A percentile compares a stretch with the other conserved stretches of the same genome.
phyloP scores from a whole-genome alignment of 306 rosid species.

The Fragaria nilgerrensis region DNA sequence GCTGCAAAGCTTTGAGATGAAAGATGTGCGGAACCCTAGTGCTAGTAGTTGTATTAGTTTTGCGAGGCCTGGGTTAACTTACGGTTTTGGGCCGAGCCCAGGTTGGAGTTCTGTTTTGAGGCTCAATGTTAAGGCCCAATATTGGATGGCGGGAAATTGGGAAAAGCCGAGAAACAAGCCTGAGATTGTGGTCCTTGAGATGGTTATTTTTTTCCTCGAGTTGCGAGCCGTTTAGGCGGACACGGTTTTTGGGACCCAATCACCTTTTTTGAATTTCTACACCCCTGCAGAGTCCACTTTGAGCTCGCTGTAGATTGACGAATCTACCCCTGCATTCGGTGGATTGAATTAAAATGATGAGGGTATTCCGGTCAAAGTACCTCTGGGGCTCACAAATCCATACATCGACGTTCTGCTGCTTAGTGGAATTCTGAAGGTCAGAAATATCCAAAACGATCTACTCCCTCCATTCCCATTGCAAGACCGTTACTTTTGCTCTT shows the following conservation, averaged over 20 bases:
- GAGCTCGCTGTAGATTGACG: too few relatives aligned
- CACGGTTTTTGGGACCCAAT: too few relatives aligned
- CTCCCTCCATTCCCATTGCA: constrained; percentile 18
- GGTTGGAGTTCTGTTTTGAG: neutral
- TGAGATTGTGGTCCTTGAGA: constrained; percentile 8
- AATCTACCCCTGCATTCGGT: neutral
- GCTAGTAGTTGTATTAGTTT: neutral
- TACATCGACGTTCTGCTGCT: too few relatives aligned
- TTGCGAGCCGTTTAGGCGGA: too few relatives aligned
- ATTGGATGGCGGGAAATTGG: constrained; percentile 8
- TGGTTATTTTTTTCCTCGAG: neutral
- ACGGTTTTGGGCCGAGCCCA: neutral
- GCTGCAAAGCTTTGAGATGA: neutral
- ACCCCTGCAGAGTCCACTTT: too few relatives aligned
- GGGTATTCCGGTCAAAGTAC: constrained; percentile 16
- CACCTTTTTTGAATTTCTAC: too few relatives aligned
- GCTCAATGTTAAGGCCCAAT: neutral
- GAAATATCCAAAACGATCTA: constrained; percentile 15
- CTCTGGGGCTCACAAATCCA: neutral
- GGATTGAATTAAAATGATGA: neutral
- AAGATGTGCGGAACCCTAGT: constrained; percentile 29
- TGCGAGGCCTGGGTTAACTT: neutral
- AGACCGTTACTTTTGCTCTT: constrained; percentile 9
- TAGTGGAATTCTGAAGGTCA: neutral
- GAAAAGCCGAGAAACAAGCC: constrained; percentile 7